Evolutionary conservation across 345 rosid species (phyloP), one percentile per base, ranked within the genome.

Genomic region (Arabidopsis thaliana): DNA sequence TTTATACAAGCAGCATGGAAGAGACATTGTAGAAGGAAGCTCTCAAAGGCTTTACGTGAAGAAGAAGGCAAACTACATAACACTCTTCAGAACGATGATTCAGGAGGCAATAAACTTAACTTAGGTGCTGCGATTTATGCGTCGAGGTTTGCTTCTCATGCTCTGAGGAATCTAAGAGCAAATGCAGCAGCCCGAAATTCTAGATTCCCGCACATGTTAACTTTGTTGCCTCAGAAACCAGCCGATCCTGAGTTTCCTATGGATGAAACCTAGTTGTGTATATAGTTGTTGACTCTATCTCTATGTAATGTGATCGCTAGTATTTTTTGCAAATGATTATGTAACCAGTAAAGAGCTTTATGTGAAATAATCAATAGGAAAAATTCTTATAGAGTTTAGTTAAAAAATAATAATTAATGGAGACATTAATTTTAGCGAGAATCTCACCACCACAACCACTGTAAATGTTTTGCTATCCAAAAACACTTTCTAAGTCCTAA

Each of bases 141-240:
- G 34, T 87, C 94, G 4, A 80, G 69, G 71, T 88, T 91, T 64
- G 89, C 92, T 24, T 76, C 87, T 76, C 79, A 82, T 25, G 86
- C 87, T 23, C 61, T 88, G 50, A 67, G 77, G 42, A 77, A 76
- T 8, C 34, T 88, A 49, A 82, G 84, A 62, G 83, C 64, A 6
- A 81, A 74, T 63, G 72, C 71, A 56, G 64, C 34, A 33, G 45
- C 65, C 32, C 45, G 69, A 1, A 65, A 33, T 45, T 12, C 80
- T 46, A 85, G 70, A 56, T 73, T 72, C 24, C 77, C 81, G n/a
- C 84, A 79, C 5, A 72, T 81, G 73, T 42, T 84, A 58, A 80
- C 85, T 24, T 59, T 90, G 67, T 71, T 90, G 72, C 96, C 93
- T 69, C 93, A 83, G 69, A 93, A 93, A 62, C 98, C 97, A 33